Percentiles rank a stretch among this genome's conserved stretches.
Evolutionary conservation across 2,329 filamentous ascomycete genomes (phyloP).

Genomic region (Hypoxylon sp.): DNA sequence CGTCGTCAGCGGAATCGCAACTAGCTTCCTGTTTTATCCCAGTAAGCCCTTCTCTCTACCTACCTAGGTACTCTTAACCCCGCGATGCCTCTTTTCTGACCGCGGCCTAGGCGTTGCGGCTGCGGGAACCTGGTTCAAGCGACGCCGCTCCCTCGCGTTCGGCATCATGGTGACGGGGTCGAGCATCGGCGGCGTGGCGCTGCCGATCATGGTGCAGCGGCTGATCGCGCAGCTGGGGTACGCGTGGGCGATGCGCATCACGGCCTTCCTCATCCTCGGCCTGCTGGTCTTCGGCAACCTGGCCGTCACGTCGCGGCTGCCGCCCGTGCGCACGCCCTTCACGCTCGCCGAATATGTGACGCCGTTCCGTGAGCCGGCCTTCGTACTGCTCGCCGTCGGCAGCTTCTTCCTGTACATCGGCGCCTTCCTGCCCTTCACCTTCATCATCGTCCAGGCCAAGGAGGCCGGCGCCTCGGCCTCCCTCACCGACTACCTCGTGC

Average conservation of each 20-base stretch:
- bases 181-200: conserved; percentile 62
- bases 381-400: conserved; percentile 47
- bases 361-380: conserved; percentile 50
- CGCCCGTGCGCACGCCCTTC: conserved; percentile 48
- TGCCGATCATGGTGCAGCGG: conserved; percentile 67
- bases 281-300: conserved; percentile 60
- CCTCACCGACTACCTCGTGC: conserved; percentile 60
- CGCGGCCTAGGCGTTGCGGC: conserved; percentile 54
- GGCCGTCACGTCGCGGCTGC: conserved; percentile 60
- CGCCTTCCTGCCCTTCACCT: conserved; percentile 63
- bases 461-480: conserved; percentile 55
- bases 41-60: too few relatives aligned
- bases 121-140: conserved; percentile 59
- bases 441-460: conserved; percentile 55
- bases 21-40: conserved; percentile 25
- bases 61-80: conserved; percentile 37
- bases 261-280: conserved; percentile 63
- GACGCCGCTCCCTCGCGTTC: conserved; percentile 55
- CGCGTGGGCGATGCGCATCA: conserved; percentile 64
- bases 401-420: conserved; percentile 58
- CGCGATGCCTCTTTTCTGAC: conserved; percentile 47
- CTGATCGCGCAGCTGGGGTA: conserved; percentile 62
- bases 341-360: conserved; percentile 46
- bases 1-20: conserved; percentile 21
- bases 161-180: conserved; percentile 59